A percentile compares a stretch with the other conserved stretches of the same genome.
phyloP scores from a whole-genome alignment of 306 rosid species.

The Oemleria cerasiformis region DNA sequence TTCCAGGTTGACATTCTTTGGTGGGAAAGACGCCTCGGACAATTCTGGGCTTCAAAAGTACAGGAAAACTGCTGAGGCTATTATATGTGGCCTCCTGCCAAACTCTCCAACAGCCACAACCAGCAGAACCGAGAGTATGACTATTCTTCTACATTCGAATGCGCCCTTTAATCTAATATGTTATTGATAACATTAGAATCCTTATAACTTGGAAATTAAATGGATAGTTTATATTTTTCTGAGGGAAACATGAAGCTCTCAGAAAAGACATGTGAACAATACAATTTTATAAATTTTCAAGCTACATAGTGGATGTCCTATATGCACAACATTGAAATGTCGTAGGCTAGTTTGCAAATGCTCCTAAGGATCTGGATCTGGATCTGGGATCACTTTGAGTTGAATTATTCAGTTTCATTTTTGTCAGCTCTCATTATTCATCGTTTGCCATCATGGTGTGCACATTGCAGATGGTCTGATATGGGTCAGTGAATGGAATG shows the following conservation, averaged over 20 bases:
- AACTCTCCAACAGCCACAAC: constrained; percentile 87
- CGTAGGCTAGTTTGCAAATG: background rate
- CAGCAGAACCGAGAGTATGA: constrained; percentile 70
- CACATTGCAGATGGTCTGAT: constrained; percentile 63
- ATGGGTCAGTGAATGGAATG: constrained; percentile 85
- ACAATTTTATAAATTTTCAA: background rate
- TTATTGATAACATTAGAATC: background rate
- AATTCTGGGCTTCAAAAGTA: constrained; percentile 54
- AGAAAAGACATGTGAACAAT: background rate
- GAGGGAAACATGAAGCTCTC: background rate
- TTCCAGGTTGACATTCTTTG: constrained; percentile 81
- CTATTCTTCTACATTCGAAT: background rate
- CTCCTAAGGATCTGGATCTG: constrained; percentile 8
- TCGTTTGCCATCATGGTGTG: constrained; percentile 6
- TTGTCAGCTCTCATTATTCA: background rate
- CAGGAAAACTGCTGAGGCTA: constrained; percentile 84
- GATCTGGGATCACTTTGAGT: background rate
- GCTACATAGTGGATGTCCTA: constrained; percentile 3
- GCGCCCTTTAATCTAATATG: background rate
- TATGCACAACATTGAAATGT: background rate
- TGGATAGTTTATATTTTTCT: background rate
- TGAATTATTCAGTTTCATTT: background rate
- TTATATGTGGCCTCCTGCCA: constrained; percentile 86
- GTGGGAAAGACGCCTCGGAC: constrained; percentile 43
- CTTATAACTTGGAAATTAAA: no score